Evolutionary conservation across 306 rosid species (phyloP).

Genomic region (Echinosophora koreensis): DNA sequence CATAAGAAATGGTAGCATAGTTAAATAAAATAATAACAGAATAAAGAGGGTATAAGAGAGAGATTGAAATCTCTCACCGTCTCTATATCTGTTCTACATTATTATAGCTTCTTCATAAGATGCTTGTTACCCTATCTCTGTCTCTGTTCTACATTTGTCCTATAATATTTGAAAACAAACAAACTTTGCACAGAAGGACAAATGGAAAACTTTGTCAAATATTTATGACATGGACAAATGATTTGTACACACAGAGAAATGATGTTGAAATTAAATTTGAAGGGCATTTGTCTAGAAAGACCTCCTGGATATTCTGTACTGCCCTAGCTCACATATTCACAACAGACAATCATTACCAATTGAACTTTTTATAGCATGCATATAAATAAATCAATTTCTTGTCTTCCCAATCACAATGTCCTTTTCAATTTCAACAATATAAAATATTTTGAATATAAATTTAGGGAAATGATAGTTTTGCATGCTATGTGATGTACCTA

Average conservation of each 20-base stretch:
- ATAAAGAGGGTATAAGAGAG: constrained; percentile 44
- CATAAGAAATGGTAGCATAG: background rate
- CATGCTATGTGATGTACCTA: background rate
- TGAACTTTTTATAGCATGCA: background rate
- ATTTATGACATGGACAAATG: too few species aligned
- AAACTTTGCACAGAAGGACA: too few species aligned
- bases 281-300: background rate
- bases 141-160: too few species aligned
- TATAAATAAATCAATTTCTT: background rate
- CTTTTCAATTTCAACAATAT: background rate
- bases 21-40: background rate
- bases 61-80: background rate
- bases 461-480: background rate
- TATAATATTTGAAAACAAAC: too few species aligned
- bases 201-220: too few species aligned
- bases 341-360: background rate
- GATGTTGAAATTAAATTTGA: background rate
- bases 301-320: background rate
- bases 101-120: constrained; percentile 43
- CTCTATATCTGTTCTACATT: constrained; percentile 20
- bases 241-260: background rate
- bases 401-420: background rate
- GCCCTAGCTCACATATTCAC: background rate
- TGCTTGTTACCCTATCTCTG: background rate
- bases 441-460: background rate